Evolutionary conservation across 2,329 filamentous ascomycete genomes (phyloP), one percentile per base, ranked within the genome.

Genomic region (Colletotrichum shisoi): DNA sequence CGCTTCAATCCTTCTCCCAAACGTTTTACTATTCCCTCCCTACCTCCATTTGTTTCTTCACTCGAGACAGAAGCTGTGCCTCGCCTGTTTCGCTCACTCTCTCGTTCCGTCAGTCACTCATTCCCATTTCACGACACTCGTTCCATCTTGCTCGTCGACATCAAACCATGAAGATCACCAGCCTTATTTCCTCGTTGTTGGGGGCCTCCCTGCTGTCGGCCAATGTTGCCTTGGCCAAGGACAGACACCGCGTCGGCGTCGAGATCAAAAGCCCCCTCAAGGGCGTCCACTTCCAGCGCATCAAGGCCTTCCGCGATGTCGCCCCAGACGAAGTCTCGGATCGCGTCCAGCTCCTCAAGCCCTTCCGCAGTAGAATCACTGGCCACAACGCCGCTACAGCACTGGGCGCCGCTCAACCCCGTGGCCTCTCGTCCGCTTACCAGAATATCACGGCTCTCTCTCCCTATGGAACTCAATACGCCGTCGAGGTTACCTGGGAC

Each of bases 381-480:
- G 69, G 69, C 21, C 71, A 72, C 67, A 75, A 77, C 4, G 72
- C 73, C 15, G 71, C 74, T 34, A 76, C 77, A 8, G 73, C 75
- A 37, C 70, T 79, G 13, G 63, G 61, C 37, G 62, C 57, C n/a
- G 67, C 69, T 21, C 69, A 67, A 37, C 61, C 65, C 21, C 57
- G 40, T 6, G 66, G 57, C 11, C 52, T 68, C n/a, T 69, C 67
- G 5, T 54, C 63, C 8, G 54, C 70, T 17, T 76, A 74, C 21
- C 79, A 81, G 67, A 81, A 81, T 62, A 74, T 80, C 57, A 77
- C 74, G 15, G 73, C 75, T n/a, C 71, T 79, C 3, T 76, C 77
- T 2, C 72, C 74, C 13, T 79, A 76, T 56, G 80, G 79, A 6
- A 81, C 79, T 2, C 79, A 81, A 58, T 82, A 82, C 58, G 79